These are phyloP conservation scores for Cutaneotrichosporon cyanovorans DNA, from an alignment of 1,284 basidiomycete species.

Conservation along the genomic window DNA sequence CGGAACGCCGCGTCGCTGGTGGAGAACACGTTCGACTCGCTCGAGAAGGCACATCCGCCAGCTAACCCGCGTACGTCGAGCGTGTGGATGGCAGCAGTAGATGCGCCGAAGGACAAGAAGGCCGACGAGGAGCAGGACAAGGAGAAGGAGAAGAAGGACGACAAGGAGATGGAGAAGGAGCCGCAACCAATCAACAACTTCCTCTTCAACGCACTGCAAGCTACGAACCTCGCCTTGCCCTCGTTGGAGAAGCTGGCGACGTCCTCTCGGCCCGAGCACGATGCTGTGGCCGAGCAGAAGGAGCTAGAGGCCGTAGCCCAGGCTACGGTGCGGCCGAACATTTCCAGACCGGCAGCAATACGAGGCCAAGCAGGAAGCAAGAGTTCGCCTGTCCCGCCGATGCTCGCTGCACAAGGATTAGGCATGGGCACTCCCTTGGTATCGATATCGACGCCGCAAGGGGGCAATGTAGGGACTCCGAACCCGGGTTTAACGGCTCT, in stretches of 20 bases:
- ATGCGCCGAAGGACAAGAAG: background rate
- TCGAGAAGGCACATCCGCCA: slow-evolving; percentile 31
- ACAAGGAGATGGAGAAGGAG: background rate
- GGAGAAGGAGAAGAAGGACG: background rate
- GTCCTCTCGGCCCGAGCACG: slow-evolving; percentile 5
- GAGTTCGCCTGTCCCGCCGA: background rate
- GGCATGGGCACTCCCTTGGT: background rate
- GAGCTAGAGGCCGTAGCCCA: slow-evolving; percentile 9
- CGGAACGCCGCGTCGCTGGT: slow-evolving; percentile 27
- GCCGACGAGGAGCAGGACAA: background rate
- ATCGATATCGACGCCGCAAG: background rate
- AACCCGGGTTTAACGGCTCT: background rate
- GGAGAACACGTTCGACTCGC: slow-evolving; percentile 26
- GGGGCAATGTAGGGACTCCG: background rate
- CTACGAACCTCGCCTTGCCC: slow-evolving; percentile 23
- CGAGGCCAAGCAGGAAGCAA: background rate
- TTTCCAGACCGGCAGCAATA: background rate
- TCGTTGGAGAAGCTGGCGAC: slow-evolving; percentile 21
- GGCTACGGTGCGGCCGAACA: slow-evolving; percentile 1
- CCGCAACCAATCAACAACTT: background rate
- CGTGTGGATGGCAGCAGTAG: slow-evolving; percentile 25
- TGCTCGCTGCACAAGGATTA: background rate
- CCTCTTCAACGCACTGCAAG: slow-evolving; percentile 31
- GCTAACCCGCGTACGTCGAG: slow-evolving; percentile 34
- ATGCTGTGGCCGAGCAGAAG: slow-evolving; percentile 13